A percentile compares a stretch with the other conserved stretches of the same genome.
phyloP scores from a whole-genome alignment of 2,329 filamentous ascomycete species.

The Trichoderma pleuroti region DNA sequence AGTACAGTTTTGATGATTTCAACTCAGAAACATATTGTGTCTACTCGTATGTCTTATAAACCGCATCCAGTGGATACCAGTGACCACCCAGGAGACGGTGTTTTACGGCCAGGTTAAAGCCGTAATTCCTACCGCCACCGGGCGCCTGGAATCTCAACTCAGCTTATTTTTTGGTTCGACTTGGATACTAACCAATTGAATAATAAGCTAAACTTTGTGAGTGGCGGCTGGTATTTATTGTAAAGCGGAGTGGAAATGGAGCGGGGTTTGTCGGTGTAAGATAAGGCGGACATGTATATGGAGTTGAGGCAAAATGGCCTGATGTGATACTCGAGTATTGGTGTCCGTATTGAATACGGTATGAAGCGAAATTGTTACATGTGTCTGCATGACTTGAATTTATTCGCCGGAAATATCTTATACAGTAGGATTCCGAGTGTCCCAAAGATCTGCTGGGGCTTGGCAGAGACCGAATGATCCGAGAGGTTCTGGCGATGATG shows the following conservation, averaged over 20 bases:
- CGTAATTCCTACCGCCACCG: neutral
- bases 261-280: neutral
- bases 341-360: neutral
- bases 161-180: neutral
- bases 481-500: neutral
- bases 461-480: neutral
- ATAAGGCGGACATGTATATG: neutral
- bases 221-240: too few relatives aligned
- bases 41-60: neutral
- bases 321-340: neutral
- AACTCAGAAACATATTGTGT: neutral
- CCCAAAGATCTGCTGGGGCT: neutral
- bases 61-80: neutral
- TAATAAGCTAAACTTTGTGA: neutral
- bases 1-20: accelerated
- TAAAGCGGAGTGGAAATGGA: neutral
- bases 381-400: neutral
- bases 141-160: neutral
- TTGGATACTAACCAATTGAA: neutral
- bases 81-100: neutral
- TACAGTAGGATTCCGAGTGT: neutral
- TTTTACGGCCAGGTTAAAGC: neutral
- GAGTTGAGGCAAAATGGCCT: neutral
- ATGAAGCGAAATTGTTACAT: neutral
- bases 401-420: neutral